phyloP scores from a whole-genome alignment of 257 asterid species.

The Gardenia jasminoides region DNA sequence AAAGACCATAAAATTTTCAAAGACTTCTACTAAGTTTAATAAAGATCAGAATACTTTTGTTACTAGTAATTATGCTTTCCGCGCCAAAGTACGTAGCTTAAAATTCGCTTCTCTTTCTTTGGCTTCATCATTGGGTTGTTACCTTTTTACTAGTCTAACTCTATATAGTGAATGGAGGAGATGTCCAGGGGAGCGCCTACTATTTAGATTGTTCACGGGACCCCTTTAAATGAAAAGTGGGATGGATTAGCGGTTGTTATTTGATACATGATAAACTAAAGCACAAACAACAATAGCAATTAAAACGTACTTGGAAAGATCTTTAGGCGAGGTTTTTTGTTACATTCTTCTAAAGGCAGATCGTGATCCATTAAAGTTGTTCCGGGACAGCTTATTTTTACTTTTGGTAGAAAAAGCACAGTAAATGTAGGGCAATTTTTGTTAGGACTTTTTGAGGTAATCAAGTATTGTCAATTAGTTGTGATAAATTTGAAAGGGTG shows the following conservation, averaged over 20 bases:
- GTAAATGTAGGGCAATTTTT: not conserved
- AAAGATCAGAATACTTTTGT: not conserved
- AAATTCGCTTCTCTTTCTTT: slow-evolving; percentile 40
- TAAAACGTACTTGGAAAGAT: slow-evolving; percentile 30
- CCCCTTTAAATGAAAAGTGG: slow-evolving; percentile 28
- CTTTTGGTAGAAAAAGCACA: slow-evolving; percentile 11
- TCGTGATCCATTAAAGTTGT: slow-evolving; percentile 22
- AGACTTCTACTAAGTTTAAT: not conserved
- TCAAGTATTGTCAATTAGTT: not conserved
- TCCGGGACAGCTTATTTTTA: slow-evolving; percentile 3
- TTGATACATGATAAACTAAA: slow-evolving; percentile 34
- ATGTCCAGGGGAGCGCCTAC: slow-evolving; percentile 50
- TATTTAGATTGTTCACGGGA: slow-evolving; percentile 26
- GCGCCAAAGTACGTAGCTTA: slow-evolving; percentile 36
- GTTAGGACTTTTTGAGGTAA: not conserved
- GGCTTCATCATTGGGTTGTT: slow-evolving; percentile 36
- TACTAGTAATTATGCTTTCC: slow-evolving; percentile 7
- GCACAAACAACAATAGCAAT: slow-evolving; percentile 61
- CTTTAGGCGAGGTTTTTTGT: slow-evolving; percentile 24
- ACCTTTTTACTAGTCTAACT: slow-evolving; percentile 39
- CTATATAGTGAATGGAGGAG: slow-evolving; percentile 41
- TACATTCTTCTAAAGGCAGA: slow-evolving; percentile 23
- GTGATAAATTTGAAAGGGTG: not conserved
- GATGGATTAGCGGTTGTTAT: slow-evolving; percentile 25
- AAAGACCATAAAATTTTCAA: not conserved